Conservation (phyloP, 768 basidiomycete genomes). For the Piloderma croceum region DNA sequence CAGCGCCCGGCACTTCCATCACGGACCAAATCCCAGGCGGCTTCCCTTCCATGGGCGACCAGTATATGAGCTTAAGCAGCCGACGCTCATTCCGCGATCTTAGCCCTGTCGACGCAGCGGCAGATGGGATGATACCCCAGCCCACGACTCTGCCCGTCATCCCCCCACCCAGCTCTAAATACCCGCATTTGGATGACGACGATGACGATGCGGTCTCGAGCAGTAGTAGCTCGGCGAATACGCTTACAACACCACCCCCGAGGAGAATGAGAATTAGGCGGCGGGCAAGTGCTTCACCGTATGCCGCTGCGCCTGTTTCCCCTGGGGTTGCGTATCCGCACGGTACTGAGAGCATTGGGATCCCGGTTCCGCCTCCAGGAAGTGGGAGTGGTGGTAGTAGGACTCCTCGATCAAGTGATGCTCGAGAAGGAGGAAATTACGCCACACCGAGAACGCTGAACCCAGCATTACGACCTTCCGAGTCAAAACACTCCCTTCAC, state of each 20-base stretch:
- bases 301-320: constrained; percentile 10
- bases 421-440: no score
- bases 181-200: constrained; percentile 15
- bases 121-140: constrained; percentile 3
- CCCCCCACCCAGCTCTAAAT: constrained; percentile 6
- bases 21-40: constrained; percentile 9
- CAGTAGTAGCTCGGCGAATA: constrained; percentile 29
- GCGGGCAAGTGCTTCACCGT: not conserved
- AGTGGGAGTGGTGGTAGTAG: not conserved
- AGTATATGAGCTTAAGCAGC: no score
- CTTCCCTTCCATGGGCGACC: constrained; percentile 7
- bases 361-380: not conserved
- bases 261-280: constrained; percentile 1
- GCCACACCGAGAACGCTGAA: not conserved
- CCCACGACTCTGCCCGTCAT: constrained; percentile 26
- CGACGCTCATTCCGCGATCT: constrained; percentile 3
- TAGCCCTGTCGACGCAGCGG: not conserved
- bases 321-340: constrained; percentile 4
- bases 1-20: constrained; percentile 13
- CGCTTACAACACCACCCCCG: constrained; percentile 29
- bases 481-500: not conserved
- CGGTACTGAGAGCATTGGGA: constrained; percentile 8
- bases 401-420: not conserved
- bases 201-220: constrained; percentile 21
- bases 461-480: not conserved